A percentile compares a stretch with the other conserved stretches of the same genome.
These are phyloP conservation scores for Eucalyptus coolabah DNA, from an alignment of 345 rosid genomes.

Conservation along the genomic window DNA sequence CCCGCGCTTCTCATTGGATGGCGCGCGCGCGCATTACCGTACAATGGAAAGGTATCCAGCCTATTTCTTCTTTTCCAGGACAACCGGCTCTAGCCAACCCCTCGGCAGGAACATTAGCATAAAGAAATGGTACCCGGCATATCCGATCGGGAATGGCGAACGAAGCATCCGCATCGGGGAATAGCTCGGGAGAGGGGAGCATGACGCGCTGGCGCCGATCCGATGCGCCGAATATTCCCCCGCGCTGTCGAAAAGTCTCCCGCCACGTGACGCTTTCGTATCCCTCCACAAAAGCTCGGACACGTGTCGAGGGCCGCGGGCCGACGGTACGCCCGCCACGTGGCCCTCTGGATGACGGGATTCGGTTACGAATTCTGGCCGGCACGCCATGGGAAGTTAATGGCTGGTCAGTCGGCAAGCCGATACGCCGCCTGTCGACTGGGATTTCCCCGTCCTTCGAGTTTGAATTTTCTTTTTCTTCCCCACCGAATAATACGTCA, in stretches of 20 bases:
- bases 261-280: not conserved
- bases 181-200: not conserved
- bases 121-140: not conserved
- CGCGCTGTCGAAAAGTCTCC: not conserved
- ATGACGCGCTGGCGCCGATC: not conserved
- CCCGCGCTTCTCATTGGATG: not conserved
- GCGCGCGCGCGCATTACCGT: not conserved
- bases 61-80: rapidly evolving
- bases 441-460: not conserved
- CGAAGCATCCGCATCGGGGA: not conserved
- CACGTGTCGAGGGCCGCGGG: not conserved
- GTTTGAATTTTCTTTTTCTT: not conserved
- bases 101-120: not conserved
- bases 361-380: not conserved
- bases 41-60: not conserved
- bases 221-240: not conserved
- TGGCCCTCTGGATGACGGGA: not conserved
- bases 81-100: not conserved
- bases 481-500: not conserved
- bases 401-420: not conserved
- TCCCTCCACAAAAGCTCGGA: not conserved
- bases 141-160: not conserved
- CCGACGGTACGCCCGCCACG: not conserved
- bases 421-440: not conserved
- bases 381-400: not conserved